Evolutionary conservation across 129 eudicot species (phyloP).

Genomic region (Helianthus annuus): DNA sequence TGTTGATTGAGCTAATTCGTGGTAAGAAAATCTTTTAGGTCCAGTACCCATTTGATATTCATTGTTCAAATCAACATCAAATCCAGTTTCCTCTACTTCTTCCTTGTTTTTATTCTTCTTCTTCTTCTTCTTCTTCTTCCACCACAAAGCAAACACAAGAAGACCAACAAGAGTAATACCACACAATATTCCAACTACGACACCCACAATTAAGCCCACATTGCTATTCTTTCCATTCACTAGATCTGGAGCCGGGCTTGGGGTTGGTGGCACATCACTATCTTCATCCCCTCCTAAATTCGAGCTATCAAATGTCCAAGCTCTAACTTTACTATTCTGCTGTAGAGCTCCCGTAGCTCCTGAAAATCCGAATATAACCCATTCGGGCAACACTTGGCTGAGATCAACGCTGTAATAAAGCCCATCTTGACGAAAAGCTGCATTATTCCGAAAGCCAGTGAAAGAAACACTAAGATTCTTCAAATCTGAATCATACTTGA

Average conservation of each 20-base stretch:
- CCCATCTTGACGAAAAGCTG: not conserved
- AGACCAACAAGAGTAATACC: not conserved
- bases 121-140: not conserved
- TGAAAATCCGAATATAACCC: constrained; percentile 2
- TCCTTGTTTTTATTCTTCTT: not conserved
- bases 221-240: not conserved
- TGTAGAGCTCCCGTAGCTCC: not conserved
- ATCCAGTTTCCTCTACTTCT: not conserved
- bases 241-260: not conserved
- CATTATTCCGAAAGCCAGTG: constrained; percentile 1
- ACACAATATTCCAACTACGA: constrained; percentile 12
- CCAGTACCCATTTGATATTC: constrained; percentile 6
- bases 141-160: constrained; percentile 17
- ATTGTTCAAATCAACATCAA: not conserved
- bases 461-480: constrained; percentile 1
- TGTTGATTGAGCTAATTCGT: constrained; percentile 33
- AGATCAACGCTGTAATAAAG: not conserved
- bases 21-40: constrained; percentile 39
- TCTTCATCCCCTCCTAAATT: not conserved
- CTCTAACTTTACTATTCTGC: not conserved
- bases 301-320: constrained; percentile 2
- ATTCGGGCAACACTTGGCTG: constrained; percentile 5
- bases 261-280: not conserved
- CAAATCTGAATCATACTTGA: not conserved
- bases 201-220: constrained; percentile 5